phyloP scores from a whole-genome alignment of 768 basidiomycete species.

The Xerocomellus amylosporus region DNA sequence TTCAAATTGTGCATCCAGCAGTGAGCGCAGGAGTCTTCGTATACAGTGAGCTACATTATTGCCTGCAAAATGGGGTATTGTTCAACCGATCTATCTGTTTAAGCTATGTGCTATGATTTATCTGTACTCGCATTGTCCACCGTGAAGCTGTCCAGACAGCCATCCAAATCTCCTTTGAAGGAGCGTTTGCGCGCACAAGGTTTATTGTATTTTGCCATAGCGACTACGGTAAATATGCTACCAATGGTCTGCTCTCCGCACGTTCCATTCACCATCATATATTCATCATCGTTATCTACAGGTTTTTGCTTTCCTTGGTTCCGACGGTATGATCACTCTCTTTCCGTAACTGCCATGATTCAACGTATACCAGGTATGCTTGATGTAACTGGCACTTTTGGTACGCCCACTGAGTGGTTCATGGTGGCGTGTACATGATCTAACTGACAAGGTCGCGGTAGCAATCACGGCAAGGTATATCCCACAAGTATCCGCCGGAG shows the following conservation, averaged over 20 bases:
- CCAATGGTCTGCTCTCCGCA: conserved; percentile 1
- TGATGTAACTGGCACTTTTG: neutral
- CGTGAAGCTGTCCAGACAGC: conserved; percentile 11
- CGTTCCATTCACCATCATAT: no score
- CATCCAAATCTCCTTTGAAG: conserved; percentile 8
- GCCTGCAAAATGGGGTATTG: neutral
- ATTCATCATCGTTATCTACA: neutral
- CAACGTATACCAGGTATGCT: conserved; percentile 1
- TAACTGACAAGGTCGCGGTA: conserved; percentile 1
- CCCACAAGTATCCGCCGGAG: neutral
- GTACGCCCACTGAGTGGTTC: conserved; percentile 2
- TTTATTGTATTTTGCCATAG: conserved; percentile 15
- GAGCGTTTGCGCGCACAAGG: conserved; percentile 17
- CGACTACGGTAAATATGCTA: conserved; percentile 6
- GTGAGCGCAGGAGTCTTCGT: conserved; percentile 2
- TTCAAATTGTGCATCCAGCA: neutral
- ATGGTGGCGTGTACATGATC: neutral
- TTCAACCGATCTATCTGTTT: neutral
- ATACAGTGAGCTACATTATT: conserved; percentile 15
- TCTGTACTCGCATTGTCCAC: conserved; percentile 17
- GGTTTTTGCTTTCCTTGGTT: conserved; percentile 10
- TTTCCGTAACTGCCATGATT: neutral
- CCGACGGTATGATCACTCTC: neutral
- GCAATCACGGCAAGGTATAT: conserved; percentile 16
- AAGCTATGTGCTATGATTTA: conserved; percentile 23